Evolutionary conservation across 164 flowering plant genomes (phyloP), one percentile per base, ranked within the genome.

Genomic region (Tetrastigma voinierianum): DNA sequence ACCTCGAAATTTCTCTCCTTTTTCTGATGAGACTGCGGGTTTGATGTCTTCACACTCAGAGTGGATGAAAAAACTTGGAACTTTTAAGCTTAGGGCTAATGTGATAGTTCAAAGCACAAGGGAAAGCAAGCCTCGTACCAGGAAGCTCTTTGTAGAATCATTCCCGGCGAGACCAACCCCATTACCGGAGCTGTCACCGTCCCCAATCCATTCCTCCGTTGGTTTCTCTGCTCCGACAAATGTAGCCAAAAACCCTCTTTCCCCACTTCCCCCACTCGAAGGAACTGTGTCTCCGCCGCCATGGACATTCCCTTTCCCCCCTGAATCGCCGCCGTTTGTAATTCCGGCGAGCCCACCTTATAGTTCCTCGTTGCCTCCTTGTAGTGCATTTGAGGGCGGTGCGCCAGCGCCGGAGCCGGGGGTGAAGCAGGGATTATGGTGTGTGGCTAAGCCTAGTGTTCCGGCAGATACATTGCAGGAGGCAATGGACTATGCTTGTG

Each of bases 401-500:
- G 77, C 82, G 4, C 83, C 83, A 2, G 69, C 73, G 0, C 79
- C 87, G 1, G 61, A 23, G 21, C 19, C 63, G 10, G 74, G 73
- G 64, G 69, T 43, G 49, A 62, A 46, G 51, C 67, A 74, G 59
- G 79, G 70, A 61, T 52, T 83, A 40, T 95, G 99, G 99, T 95
- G 99, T 76, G 97, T 95, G 66, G 96, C 97, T 0, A 95, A 90
- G 80, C 96, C 97, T 4, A 87, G 74, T 76, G 97, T 92, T 19
- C 96, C 96, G 1, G 76, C 75, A 1, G 96, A 87, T 64, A 81
- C 76, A 2, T 57, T 95, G 74, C 94, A 92, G 77, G 86, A 72
- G 67, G 94, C 94, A 9, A 61, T 92, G 75, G 97, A 95, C 71
- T 95, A 80, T 73, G 99, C 99, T 19, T 95, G 98, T 74, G 99